Percentiles rank a stretch among this genome's conserved stretches.
phyloP scores from a whole-genome alignment of 768 basidiomycete genomes.

The Epithele typhae region DNA sequence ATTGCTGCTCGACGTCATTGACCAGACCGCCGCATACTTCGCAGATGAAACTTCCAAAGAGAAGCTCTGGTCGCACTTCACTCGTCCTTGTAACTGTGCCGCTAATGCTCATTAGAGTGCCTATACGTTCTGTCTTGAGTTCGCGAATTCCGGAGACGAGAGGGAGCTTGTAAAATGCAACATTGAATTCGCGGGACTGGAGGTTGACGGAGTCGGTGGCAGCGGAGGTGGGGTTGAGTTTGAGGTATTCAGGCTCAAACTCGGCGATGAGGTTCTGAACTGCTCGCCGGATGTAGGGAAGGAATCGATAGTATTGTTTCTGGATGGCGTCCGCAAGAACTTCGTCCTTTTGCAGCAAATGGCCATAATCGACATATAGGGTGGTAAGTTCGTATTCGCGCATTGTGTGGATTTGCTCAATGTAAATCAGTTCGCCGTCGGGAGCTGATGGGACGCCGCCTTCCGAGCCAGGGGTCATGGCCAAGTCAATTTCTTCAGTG shows the following conservation, averaged over 20 bases:
- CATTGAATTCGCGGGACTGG: conserved; percentile 87
- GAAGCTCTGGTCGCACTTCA: conserved; percentile 92
- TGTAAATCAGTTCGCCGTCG: conserved; percentile 71
- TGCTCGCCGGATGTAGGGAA: conserved; percentile 90
- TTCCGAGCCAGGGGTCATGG: conserved; percentile 78
- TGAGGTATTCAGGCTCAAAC: conserved; percentile 91
- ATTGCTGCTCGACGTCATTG: conserved; percentile 96
- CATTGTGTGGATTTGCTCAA: conserved; percentile 94
- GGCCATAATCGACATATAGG: conserved; percentile 93
- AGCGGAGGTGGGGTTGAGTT: conserved; percentile 88
- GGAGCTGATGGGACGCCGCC: conserved; percentile 49
- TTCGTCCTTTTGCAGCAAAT: conserved; percentile 87
- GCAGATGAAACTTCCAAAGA: conserved; percentile 92
- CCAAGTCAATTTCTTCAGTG: conserved; percentile 74
- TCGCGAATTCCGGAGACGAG: conserved; percentile 94
- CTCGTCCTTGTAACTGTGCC: conserved; percentile 97
- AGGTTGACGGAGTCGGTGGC: conserved; percentile 84
- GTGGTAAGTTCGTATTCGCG: conserved; percentile 92
- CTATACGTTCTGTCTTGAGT: conserved; percentile 88
- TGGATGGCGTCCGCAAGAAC: conserved; percentile 92
- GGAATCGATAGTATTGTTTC: conserved; percentile 94
- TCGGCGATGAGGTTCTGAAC: conserved; percentile 85
- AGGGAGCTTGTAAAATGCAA: conserved; percentile 94
- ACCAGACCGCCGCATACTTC: conserved; percentile 83
- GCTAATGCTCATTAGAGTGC: conserved; percentile 90